These are phyloP conservation scores for Amanita pallidorosea DNA, from an alignment of 768 basidiomycete genomes.

Conservation along the genomic window DNA sequence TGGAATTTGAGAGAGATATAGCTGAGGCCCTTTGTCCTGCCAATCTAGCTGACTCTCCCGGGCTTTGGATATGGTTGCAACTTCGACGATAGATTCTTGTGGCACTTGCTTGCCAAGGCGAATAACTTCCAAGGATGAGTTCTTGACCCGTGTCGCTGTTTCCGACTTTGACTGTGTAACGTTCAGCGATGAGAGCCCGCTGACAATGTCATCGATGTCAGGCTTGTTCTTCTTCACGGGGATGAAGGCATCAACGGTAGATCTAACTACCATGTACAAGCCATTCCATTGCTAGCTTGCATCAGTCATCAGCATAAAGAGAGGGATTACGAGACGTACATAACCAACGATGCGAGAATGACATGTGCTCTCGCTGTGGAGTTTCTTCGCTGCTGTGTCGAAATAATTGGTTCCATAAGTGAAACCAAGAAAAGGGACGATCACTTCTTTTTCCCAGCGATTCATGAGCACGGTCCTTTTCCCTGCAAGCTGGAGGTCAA, in stretches of 20 bases:
- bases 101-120: conserved; percentile 22
- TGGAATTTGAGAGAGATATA: conserved; percentile 37
- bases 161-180: background rate
- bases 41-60: conserved; percentile 20
- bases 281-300: conserved; percentile 25
- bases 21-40: conserved; percentile 35
- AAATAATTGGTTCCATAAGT: conserved; percentile 33
- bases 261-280: conserved; percentile 30
- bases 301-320: conserved; percentile 14
- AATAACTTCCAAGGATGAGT: conserved; percentile 22
- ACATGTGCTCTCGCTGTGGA: conserved; percentile 16
- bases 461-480: conserved; percentile 30
- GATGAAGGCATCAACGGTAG: conserved; percentile 25
- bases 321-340: conserved; percentile 12
- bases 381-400: conserved; percentile 17
- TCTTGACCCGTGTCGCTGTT: conserved; percentile 14
- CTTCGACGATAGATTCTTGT: conserved; percentile 14
- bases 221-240: conserved; percentile 9
- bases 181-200: background rate
- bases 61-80: conserved; percentile 1
- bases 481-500: conserved; percentile 35
- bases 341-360: conserved; percentile 27
- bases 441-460: conserved; percentile 16
- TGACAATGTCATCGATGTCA: background rate
- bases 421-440: background rate